Evolutionary conservation across 2,329 filamentous ascomycete genomes (phyloP).

Genomic region (Alternaria consortialis): DNA sequence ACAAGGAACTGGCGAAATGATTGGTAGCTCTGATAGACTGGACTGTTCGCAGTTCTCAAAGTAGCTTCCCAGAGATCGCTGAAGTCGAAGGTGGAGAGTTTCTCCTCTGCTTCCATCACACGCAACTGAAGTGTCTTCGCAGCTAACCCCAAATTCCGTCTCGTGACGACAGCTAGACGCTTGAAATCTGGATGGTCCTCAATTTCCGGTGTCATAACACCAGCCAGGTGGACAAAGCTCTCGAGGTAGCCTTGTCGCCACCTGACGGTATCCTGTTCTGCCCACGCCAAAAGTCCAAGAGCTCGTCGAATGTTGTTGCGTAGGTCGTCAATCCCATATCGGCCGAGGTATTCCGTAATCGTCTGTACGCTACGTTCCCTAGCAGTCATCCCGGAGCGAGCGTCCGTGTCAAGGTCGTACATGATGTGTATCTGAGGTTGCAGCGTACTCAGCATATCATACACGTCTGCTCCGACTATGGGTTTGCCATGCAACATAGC

Average conservation of each 20-base stretch:
- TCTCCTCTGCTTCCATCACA: conserved; percentile 69
- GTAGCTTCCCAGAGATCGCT: conserved; percentile 65
- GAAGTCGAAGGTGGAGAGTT: conserved; percentile 68
- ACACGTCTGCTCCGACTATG: conserved; percentile 70
- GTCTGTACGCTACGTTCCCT: conserved; percentile 63
- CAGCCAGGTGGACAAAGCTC: conserved; percentile 71
- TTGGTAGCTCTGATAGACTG: conserved; percentile 65
- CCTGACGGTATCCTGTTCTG: conserved; percentile 67
- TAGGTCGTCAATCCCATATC: conserved; percentile 70
- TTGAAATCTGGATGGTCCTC: conserved; percentile 66
- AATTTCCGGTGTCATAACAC: conserved; percentile 60
- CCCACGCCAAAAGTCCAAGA: conserved; percentile 70
- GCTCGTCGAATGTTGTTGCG: conserved; percentile 68
- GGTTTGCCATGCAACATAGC: conserved; percentile 71
- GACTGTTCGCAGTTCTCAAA: conserved; percentile 45
- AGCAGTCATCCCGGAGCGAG: conserved; percentile 37
- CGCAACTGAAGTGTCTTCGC: conserved; percentile 69
- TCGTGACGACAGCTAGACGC: conserved; percentile 67
- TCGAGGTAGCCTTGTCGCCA: conserved; percentile 75
- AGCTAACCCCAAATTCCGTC: conserved; percentile 69
- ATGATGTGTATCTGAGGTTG: conserved; percentile 67
- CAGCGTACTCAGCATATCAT: conserved; percentile 70
- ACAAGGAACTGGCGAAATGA: conserved; percentile 69
- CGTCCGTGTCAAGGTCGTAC: conserved; percentile 56
- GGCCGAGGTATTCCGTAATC: conserved; percentile 68